These are phyloP conservation scores for Iberis amara DNA, from an alignment of 441 rosid genomes.

Conservation along the genomic window DNA sequence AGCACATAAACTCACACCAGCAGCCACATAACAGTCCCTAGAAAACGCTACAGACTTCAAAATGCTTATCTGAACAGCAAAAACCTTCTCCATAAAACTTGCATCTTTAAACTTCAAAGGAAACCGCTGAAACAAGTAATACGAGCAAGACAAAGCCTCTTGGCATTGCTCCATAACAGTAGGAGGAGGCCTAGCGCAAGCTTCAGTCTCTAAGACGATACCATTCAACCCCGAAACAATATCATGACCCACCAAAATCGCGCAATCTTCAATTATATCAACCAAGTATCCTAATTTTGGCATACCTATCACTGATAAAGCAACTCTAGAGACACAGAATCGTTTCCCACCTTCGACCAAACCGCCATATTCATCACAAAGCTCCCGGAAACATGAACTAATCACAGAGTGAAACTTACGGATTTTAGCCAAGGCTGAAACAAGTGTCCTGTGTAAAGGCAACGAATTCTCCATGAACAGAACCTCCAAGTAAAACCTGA, in stretches of 20 bases:
- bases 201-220: conserved; percentile 53
- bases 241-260: conserved; percentile 69
- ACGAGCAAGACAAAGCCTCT: conserved; percentile 84
- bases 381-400: conserved; percentile 47
- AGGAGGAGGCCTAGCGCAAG: conserved; percentile 79
- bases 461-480: conserved; percentile 75
- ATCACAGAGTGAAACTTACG: conserved; percentile 45
- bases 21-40: conserved; percentile 88
- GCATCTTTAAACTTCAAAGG: conserved; percentile 50
- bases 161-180: conserved; percentile 92
- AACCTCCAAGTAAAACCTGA: conserved; percentile 56
- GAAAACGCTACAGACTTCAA: conserved; percentile 66
- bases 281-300: conserved; percentile 76
- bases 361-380: conserved; percentile 58
- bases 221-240: conserved; percentile 60
- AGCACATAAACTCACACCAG: conserved; percentile 87
- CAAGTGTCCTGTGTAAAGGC: conserved; percentile 74
- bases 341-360: conserved; percentile 37
- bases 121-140: conserved; percentile 87
- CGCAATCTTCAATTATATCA: conserved; percentile 65
- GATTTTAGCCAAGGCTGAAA: conserved; percentile 62
- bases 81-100: conserved; percentile 48
- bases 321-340: conserved; percentile 80
- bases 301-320: conserved; percentile 81
- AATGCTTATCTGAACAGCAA: conserved; percentile 52